Evolutionary conservation across 2,329 filamentous ascomycete genomes (phyloP), one percentile per base, ranked within the genome.

Genomic region (Sporothrix luriei): DNA sequence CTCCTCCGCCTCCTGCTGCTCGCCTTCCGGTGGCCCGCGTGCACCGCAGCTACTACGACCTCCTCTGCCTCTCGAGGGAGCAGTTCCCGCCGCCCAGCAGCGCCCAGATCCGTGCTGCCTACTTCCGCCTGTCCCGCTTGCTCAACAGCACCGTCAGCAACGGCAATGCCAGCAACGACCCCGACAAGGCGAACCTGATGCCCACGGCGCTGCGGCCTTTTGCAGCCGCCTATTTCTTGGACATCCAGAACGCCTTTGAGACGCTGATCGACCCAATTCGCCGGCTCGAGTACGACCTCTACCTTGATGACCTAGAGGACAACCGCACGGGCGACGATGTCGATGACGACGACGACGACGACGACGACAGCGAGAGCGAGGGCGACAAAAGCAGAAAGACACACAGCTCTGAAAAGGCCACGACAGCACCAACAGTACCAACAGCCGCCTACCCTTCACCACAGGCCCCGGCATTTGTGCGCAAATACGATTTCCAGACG

Each of bases 161-260:
- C 38, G 64, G 68, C 21, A 40, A 66, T 52, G 26, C 54, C 40
- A 21, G 51, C 62, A 61, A 21, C 14, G 49, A 26, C 21, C 7
- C 49, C n/a, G n/a, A 26, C 43, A 52, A 62, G 1, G 52, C 64
- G 21, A 72, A 72, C 55, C 38, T 68, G n/a, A 80, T 84, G 70
- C 79, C 82, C 2, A 74, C 78, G 10, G 75, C 79, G 43, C 75
- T 80, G 64, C 80, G 78, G 48, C 77, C 77, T 43, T 73, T 78
- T 48, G 82, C 82, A 26, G 78, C 78, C 14, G 74, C 75, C 26
- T 81, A 83, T 72, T 80, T 84, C 62, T 75, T 77, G 13, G 75
- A 77, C 51, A 78, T 81, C 3, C 80, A 84, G 69, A 75, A 76
- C 14, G 83, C 82, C 9, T 84, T 83, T 62, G 83, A 84, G 75